phyloP scores from a whole-genome alignment of 441 rosid genomes.

The Arabidopsis lyrata region DNA sequence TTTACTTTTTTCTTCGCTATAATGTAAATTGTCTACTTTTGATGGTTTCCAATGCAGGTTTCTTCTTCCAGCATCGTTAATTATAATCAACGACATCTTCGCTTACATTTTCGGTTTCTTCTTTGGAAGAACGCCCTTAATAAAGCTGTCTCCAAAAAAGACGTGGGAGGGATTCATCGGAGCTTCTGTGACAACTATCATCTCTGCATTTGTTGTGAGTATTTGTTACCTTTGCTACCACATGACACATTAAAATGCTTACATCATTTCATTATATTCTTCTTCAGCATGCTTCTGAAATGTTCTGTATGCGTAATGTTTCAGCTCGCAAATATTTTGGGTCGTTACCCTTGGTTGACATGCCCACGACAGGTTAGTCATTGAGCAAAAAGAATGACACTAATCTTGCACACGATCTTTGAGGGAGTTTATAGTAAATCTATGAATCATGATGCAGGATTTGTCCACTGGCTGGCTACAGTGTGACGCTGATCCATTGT shows the following conservation, averaged over 20 bases:
- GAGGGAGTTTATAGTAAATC: slow-evolving; percentile 25
- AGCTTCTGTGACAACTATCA: slow-evolving; percentile 84
- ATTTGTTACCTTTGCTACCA: slow-evolving; percentile 20
- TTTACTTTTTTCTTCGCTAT: not conserved
- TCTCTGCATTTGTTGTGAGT: slow-evolving; percentile 84
- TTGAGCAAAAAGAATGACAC: slow-evolving; percentile 4
- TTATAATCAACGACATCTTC: slow-evolving; percentile 81
- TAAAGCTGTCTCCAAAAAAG: slow-evolving; percentile 97
- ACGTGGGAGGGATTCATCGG: slow-evolving; percentile 98
- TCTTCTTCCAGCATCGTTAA: slow-evolving; percentile 95
- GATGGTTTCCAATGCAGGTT: slow-evolving; percentile 61
- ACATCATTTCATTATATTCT: slow-evolving; percentile 3
- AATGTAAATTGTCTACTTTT: slow-evolving; percentile 13
- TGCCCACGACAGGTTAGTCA: slow-evolving; percentile 86
- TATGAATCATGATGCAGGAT: slow-evolving; percentile 56
- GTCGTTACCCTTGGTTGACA: slow-evolving; percentile 90
- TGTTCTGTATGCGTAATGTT: slow-evolving; percentile 36
- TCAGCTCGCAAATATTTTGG: slow-evolving; percentile 90
- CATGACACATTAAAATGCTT: slow-evolving; percentile 3
- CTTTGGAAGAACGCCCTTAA: slow-evolving; percentile 92
- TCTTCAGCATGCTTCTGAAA: not conserved
- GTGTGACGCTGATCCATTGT: slow-evolving; percentile 86
- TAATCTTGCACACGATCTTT: slow-evolving; percentile 6
- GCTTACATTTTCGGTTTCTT: slow-evolving; percentile 94
- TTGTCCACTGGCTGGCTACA: slow-evolving; percentile 90